Conservation (phyloP, 2,329 filamentous ascomycete genomes). For the Nemania sp. region DNA sequence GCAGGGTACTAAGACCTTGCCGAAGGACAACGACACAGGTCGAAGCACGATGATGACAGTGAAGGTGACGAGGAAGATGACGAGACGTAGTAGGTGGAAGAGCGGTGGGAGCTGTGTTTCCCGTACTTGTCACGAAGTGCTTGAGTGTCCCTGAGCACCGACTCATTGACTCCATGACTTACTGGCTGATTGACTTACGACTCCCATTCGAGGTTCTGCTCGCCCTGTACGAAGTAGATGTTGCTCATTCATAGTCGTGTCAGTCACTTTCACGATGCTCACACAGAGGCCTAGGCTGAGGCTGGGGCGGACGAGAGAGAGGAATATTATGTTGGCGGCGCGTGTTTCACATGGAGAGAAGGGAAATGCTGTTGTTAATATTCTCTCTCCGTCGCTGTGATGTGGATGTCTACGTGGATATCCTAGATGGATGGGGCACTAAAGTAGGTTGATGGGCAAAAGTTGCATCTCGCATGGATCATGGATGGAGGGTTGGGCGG, state of each 20-base stretch:
- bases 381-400: not conserved
- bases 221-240: too few species aligned
- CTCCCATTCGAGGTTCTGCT: too few species aligned
- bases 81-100: conserved; percentile 7
- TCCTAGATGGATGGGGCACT: not conserved
- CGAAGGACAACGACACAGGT: not conserved
- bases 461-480: not conserved
- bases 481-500: not conserved
- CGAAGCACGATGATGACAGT: not conserved
- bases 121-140: not conserved
- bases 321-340: not conserved
- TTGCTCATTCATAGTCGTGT: too few species aligned
- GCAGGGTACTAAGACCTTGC: not conserved
- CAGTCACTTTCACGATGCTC: too few species aligned
- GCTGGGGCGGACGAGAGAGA: not conserved
- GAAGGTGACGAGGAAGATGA: conserved; percentile 2
- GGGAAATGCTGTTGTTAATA: conserved; percentile 17
- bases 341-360: conserved; percentile 3
- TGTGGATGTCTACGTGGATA: conserved; percentile 3
- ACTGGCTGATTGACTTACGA: too few species aligned
- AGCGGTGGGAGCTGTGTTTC: conserved; percentile 18
- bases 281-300: too few species aligned
- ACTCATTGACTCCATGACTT: too few species aligned
- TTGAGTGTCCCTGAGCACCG: too few species aligned
- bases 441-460: not conserved